Percentiles rank a stretch among this genome's conserved stretches.
Conservation (phyloP, 1,139 yeast species). For the Saccharomyces hybrid region DNA sequence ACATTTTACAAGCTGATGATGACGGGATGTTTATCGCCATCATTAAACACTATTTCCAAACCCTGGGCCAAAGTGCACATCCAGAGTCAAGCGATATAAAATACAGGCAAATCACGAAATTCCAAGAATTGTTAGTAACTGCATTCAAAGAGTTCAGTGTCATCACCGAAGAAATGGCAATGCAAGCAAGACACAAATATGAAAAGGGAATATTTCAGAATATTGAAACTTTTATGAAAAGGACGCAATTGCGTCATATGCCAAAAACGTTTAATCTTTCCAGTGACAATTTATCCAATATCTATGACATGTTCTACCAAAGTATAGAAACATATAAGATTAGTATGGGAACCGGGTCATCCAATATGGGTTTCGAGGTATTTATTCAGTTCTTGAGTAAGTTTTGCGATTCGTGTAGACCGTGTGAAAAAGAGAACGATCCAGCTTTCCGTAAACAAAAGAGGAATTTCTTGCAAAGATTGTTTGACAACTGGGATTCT, state of each 20-base stretch:
- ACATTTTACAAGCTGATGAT: slow-evolving; percentile 68
- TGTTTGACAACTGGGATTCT: slow-evolving; percentile 67
- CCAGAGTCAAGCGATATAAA: slow-evolving; percentile 63
- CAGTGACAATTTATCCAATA: slow-evolving; percentile 51
- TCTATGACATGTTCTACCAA: slow-evolving; percentile 80
- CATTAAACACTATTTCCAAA: slow-evolving; percentile 71
- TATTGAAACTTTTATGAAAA: slow-evolving; percentile 81
- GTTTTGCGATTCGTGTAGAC: slow-evolving; percentile 68
- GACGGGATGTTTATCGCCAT: slow-evolving; percentile 88
- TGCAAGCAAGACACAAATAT: slow-evolving; percentile 59
- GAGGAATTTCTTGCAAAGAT: slow-evolving; percentile 47
- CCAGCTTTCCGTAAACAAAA: slow-evolving; percentile 32
- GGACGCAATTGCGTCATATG: slow-evolving; percentile 81
- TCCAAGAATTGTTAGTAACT: slow-evolving; percentile 83
- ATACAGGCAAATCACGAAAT: slow-evolving; percentile 63
- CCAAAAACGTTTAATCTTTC: slow-evolving; percentile 62
- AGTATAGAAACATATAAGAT: slow-evolving; percentile 62
- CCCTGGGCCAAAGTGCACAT: slow-evolving; percentile 73
- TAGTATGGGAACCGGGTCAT: slow-evolving; percentile 63
- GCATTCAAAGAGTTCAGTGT: slow-evolving; percentile 86
- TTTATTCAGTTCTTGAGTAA: slow-evolving; percentile 71
- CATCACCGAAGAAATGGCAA: slow-evolving; percentile 67
- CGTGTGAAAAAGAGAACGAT: slow-evolving; percentile 34
- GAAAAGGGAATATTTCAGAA: slow-evolving; percentile 75
- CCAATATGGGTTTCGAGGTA: slow-evolving; percentile 64